Evolutionary conservation across 2,329 filamentous ascomycete genomes (phyloP).

Genomic region (Polytolypa hystricis): DNA sequence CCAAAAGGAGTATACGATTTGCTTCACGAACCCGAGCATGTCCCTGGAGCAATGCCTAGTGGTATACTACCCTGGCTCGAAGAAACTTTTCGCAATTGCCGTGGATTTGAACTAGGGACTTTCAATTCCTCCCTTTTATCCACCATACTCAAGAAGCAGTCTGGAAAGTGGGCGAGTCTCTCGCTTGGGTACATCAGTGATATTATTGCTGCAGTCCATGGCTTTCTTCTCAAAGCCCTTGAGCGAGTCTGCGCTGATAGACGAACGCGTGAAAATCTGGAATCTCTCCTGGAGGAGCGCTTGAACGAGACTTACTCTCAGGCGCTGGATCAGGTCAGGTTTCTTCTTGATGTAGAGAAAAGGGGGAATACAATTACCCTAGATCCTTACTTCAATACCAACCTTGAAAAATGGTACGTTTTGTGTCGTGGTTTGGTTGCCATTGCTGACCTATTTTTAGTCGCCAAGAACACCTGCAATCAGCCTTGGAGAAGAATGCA

Average conservation of each 20-base stretch:
- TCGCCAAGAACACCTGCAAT: background rate
- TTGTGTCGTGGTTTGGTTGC: background rate
- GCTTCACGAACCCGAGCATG: slow-evolving; percentile 7
- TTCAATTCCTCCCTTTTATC: slow-evolving; percentile 24
- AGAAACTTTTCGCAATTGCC: slow-evolving; percentile 32
- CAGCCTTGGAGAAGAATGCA: background rate
- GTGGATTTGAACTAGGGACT: slow-evolving; percentile 46
- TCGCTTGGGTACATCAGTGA: slow-evolving; percentile 41
- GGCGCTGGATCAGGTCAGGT: slow-evolving; percentile 40
- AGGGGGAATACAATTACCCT: slow-evolving; percentile 37
- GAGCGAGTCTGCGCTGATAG: slow-evolving; percentile 34
- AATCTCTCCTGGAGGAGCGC: slow-evolving; percentile 34
- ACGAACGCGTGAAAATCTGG: slow-evolving; percentile 34
- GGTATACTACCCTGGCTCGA: slow-evolving; percentile 38
- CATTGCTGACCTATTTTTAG: background rate
- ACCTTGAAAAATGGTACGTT: slow-evolving; percentile 29
- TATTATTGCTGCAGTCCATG: slow-evolving; percentile 41
- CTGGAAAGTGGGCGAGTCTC: slow-evolving; percentile 42
- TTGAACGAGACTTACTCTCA: slow-evolving; percentile 36
- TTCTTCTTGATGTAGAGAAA: slow-evolving; percentile 44
- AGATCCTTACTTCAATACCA: slow-evolving; percentile 42
- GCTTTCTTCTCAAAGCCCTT: slow-evolving; percentile 40
- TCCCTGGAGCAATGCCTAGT: slow-evolving; percentile 7
- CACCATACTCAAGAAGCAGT: slow-evolving; percentile 42
- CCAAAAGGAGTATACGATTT: slow-evolving; percentile 13